Conservation (phyloP, 2,329 filamentous ascomycete species). For the Diaporthe sp. region DNA sequence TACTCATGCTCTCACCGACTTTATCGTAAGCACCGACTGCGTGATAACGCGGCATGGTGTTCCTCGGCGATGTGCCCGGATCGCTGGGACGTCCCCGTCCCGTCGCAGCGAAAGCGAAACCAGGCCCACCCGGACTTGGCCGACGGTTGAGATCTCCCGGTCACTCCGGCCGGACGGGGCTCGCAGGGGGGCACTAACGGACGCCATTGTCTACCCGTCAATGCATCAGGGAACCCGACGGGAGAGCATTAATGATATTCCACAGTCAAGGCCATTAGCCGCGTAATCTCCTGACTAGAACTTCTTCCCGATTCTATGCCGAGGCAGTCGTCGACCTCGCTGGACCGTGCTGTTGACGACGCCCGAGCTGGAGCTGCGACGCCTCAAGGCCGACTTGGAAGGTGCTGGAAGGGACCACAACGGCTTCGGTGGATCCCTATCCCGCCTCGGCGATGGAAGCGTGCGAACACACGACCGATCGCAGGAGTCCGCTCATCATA, state of each 20-base stretch:
- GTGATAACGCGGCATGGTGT: conserved; percentile 11
- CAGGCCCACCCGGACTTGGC: conserved; percentile 35
- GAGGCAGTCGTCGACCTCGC: background rate
- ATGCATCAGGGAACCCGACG: conserved; percentile 19
- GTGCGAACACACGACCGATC: background rate
- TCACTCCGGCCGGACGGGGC: conserved; percentile 34
- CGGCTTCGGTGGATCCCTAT: conserved; percentile 1
- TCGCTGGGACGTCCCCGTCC: conserved; percentile 30
- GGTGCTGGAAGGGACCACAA: background rate
- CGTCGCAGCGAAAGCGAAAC: conserved; percentile 18
- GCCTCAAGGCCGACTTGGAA: background rate
- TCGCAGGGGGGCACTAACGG: conserved; percentile 28
- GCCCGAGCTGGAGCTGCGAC: background rate
- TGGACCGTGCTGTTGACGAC: conserved; percentile 1
- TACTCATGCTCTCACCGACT: conserved; percentile 31
- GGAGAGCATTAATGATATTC: conserved; percentile 13
- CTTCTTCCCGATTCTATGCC: conserved; percentile 3
- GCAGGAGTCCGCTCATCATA: conserved; percentile 59
- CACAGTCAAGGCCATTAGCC: conserved; percentile 12
- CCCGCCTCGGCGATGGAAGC: background rate
- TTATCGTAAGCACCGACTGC: conserved; percentile 18
- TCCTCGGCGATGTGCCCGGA: conserved; percentile 18
- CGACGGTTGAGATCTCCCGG: conserved; percentile 33
- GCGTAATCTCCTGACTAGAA: conserved; percentile 19
- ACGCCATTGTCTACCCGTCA: conserved; percentile 13